phyloP scores from a whole-genome alignment of 2,329 filamentous ascomycete genomes.

The Aspergillus sp. region DNA sequence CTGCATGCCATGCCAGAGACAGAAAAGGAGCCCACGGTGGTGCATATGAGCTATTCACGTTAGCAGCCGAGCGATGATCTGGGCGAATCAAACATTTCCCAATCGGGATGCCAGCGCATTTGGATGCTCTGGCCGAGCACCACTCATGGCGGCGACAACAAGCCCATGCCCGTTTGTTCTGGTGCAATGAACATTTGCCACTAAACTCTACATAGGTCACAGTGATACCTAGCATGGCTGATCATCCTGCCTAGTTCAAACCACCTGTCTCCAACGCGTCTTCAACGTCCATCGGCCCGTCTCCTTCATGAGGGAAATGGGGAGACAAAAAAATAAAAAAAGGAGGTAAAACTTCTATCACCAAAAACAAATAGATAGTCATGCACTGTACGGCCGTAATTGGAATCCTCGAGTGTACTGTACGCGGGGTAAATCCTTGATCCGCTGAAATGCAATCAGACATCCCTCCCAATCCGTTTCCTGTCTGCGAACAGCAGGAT shows the following conservation, averaged over 20 bases:
- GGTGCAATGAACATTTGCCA: not conserved
- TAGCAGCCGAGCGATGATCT: not conserved
- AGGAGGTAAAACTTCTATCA: not conserved
- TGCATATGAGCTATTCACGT: not conserved
- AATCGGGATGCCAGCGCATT: not conserved
- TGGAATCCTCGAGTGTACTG: constrained; percentile 10
- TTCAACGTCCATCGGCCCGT: not conserved
- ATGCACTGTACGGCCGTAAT: constrained; percentile 6
- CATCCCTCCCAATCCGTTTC: constrained; percentile 19
- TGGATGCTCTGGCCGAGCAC: not conserved
- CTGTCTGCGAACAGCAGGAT: constrained; percentile 7
- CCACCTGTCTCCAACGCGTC: not conserved
- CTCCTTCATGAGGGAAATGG: too few species aligned
- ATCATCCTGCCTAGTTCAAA: not conserved
- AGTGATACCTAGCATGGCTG: not conserved
- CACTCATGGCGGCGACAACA: not conserved
- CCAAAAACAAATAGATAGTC: not conserved
- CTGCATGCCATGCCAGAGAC: too few species aligned
- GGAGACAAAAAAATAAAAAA: not conserved
- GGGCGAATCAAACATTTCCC: not conserved
- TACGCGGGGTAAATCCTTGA: constrained; percentile 13
- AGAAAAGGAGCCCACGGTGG: not conserved
- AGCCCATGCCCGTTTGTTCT: not conserved
- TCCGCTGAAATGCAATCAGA: constrained; percentile 26
- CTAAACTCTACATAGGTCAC: too few species aligned